A percentile compares a stretch with the other conserved stretches of the same genome.
Evolutionary conservation across 805 yeast genomes (phyloP).

Genomic region (Wickerhamiella galacta): DNA sequence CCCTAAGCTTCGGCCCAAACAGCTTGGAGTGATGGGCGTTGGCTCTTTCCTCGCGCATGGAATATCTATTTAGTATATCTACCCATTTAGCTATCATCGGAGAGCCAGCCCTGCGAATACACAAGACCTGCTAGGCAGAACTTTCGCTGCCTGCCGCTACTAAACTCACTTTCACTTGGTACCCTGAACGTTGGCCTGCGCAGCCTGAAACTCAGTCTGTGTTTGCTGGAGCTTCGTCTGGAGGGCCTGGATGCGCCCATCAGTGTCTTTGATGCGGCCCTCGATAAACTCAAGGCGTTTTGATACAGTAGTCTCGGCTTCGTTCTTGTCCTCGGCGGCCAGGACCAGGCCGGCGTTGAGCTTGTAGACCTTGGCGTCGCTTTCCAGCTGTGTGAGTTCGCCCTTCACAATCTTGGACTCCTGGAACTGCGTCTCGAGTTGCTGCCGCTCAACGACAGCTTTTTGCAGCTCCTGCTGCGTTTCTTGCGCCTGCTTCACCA

Average conservation of each 20-base stretch:
- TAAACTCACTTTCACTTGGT: too few species aligned
- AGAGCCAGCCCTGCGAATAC: too few species aligned
- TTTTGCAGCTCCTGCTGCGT: slow-evolving; percentile 25
- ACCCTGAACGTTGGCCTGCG: slow-evolving; percentile 4
- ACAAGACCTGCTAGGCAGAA: too few species aligned
- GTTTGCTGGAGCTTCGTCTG: slow-evolving; percentile 37
- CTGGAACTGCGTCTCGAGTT: slow-evolving; percentile 83
- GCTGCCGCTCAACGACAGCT: slow-evolving; percentile 56
- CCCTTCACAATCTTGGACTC: slow-evolving; percentile 79
- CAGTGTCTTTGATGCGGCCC: slow-evolving; percentile 64
- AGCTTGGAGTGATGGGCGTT: slow-evolving; percentile 30
- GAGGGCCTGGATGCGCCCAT: slow-evolving; percentile 41
- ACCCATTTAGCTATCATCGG: too few species aligned
- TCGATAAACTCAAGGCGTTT: slow-evolving; percentile 82
- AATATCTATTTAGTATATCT: too few species aligned
- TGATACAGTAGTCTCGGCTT: slow-evolving; percentile 68
- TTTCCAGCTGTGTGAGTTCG: slow-evolving; percentile 53
- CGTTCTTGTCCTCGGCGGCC: slow-evolving; percentile 71
- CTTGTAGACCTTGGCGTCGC: slow-evolving; percentile 66
- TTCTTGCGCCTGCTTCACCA: slow-evolving; percentile 11
- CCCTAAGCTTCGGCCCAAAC: slow-evolving; percentile 77
- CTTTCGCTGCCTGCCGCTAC: too few species aligned
- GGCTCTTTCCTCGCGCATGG: too few species aligned
- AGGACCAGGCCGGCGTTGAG: slow-evolving; percentile 73
- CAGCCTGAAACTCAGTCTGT: slow-evolving; percentile 11